Conservation (phyloP, 2,329 filamentous ascomycete genomes). For the Knoxdaviesia proteae region DNA sequence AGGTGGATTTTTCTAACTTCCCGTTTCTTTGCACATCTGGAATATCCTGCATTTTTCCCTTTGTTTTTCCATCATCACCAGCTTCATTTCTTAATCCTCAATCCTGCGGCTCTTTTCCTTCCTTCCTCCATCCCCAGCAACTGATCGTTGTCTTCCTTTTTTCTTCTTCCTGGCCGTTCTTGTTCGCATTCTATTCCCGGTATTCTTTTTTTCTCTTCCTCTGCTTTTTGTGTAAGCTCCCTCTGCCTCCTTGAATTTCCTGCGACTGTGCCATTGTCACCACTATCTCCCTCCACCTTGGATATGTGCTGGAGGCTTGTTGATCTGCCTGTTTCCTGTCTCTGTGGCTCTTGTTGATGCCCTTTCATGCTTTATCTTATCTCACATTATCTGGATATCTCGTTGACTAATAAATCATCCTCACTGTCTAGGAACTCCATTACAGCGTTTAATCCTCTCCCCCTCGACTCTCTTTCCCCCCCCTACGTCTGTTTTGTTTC, state of each 20-base stretch:
- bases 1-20: too few species aligned
- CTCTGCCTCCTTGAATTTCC: not conserved
- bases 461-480: not conserved
- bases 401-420: not conserved
- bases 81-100: too few species aligned
- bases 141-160: too few species aligned
- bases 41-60: too few species aligned
- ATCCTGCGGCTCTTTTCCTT: too few species aligned
- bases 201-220: not conserved
- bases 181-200: not conserved
- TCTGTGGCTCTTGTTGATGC: not conserved
- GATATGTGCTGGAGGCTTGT: too few species aligned
- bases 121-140: too few species aligned
- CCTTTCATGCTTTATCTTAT: not conserved
- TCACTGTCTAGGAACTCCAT: not conserved
- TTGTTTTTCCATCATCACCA: too few species aligned
- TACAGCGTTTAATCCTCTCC: not conserved
- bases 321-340: too few species aligned
- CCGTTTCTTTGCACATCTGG: too few species aligned
- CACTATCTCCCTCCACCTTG: not conserved
- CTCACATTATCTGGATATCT: not conserved
- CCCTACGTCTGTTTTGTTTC: not conserved
- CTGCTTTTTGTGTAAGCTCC: not conserved
- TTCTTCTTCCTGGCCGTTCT: not conserved
- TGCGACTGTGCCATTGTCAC: not conserved